These are phyloP conservation scores for Elsinoe ampelina DNA, from an alignment of 2,329 filamentous ascomycete species.

Conservation along the genomic window DNA sequence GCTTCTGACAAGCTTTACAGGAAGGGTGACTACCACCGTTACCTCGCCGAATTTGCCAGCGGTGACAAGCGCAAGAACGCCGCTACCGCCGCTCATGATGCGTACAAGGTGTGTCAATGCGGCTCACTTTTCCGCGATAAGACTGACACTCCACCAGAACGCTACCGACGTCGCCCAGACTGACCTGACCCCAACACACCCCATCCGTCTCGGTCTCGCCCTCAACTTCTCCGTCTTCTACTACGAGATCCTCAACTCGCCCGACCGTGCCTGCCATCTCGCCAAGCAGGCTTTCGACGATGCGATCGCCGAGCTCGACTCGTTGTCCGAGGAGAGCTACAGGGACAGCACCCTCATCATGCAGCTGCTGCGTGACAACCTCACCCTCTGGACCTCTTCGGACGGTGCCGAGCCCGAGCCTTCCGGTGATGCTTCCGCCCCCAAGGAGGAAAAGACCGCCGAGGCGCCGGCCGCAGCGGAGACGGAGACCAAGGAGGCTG, in stretches of 20 bases:
- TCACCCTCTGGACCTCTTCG: slow-evolving; percentile 95
- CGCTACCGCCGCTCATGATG: slow-evolving; percentile 80
- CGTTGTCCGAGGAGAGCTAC: slow-evolving; percentile 95
- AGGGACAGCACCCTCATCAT: slow-evolving; percentile 98
- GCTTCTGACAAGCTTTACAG: slow-evolving; percentile 38
- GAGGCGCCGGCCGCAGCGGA: slow-evolving; percentile 27
- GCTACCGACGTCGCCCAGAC: slow-evolving; percentile 97
- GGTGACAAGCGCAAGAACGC: slow-evolving; percentile 87
- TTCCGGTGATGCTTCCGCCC: slow-evolving; percentile 42
- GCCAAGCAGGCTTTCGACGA: slow-evolving; percentile 99
- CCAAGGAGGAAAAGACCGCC: slow-evolving; percentile 45
- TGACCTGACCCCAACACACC: slow-evolving; percentile 93
- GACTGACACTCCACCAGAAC: slow-evolving; percentile 48
- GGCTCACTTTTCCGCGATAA: neutral
- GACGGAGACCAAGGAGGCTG: slow-evolving; percentile 39
- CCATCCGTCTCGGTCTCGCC: slow-evolving; percentile 92
- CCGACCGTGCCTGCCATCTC: slow-evolving; percentile 93
- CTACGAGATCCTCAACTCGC: slow-evolving; percentile 98
- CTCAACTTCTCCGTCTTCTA: slow-evolving; percentile 99
- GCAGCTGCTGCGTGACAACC: slow-evolving; percentile 96
- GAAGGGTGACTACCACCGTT: slow-evolving; percentile 97
- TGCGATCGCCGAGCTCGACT: slow-evolving; percentile 97
- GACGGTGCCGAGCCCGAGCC: slow-evolving; percentile 72
- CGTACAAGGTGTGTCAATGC: slow-evolving; percentile 75
- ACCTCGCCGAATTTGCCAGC: slow-evolving; percentile 85